Percentiles rank a stretch among this genome's conserved stretches.
phyloP scores from a whole-genome alignment of 345 rosid genomes.

The Syzygium jambos region DNA sequence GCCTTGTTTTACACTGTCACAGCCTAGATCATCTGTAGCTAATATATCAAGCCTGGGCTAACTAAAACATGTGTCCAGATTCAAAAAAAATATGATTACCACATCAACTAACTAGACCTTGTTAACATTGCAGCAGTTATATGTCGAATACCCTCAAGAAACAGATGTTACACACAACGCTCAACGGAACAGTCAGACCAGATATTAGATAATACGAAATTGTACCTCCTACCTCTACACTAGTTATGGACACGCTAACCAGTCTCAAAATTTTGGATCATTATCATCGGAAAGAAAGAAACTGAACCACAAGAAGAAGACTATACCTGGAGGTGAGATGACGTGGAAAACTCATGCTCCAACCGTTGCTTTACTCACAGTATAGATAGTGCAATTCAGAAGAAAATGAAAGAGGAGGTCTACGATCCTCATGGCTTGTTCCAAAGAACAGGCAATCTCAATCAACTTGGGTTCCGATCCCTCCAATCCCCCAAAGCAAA shows the following conservation, averaged over 20 bases:
- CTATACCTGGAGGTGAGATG: too few relatives aligned
- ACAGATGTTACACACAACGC: not conserved
- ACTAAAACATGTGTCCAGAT: not conserved
- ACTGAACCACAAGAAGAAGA: too few relatives aligned
- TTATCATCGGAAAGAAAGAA: too few relatives aligned
- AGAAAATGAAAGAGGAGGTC: not conserved
- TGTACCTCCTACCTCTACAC: not conserved
- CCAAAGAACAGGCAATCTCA: conserved; percentile 26
- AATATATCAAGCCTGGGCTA: not conserved
- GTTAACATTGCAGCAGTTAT: not conserved
- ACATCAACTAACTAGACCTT: not conserved
- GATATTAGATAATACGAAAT: not conserved
- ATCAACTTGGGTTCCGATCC: not conserved
- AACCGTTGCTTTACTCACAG: too few relatives aligned
- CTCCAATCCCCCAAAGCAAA: conserved; percentile 1
- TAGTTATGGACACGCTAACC: not conserved
- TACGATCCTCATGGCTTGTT: conserved; percentile 1
- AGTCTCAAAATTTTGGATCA: too few relatives aligned
- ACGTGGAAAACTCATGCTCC: too few relatives aligned
- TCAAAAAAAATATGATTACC: not conserved
- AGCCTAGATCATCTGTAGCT: not conserved
- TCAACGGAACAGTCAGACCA: not conserved
- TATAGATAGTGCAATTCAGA: not conserved
- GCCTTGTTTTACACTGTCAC: not conserved
- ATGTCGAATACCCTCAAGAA: not conserved